Percentiles rank a stretch among this genome's conserved stretches.
phyloP scores from a whole-genome alignment of 192 early-diverging fungal species.

The Rhizophagus sp. region DNA sequence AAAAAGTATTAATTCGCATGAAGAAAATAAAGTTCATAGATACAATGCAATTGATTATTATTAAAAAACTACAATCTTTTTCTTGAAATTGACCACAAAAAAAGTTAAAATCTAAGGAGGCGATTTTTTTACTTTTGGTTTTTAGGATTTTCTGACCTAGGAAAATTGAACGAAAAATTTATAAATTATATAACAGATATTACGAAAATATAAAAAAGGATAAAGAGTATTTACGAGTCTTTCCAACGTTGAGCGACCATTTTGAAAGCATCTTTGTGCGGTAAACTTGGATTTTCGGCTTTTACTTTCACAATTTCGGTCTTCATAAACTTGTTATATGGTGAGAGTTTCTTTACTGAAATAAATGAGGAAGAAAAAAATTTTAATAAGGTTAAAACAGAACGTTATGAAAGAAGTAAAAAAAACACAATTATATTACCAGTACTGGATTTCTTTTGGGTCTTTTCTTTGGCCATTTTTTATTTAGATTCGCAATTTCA shows the following conservation, averaged over 20 bases:
- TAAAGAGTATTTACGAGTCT: slow-evolving; percentile 6
- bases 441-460: neutral
- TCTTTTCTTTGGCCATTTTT: slow-evolving; percentile 20
- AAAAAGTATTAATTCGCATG: neutral
- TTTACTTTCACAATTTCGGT: slow-evolving; percentile 66
- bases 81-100: neutral
- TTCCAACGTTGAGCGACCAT: slow-evolving; percentile 63
- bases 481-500: neutral
- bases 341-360: slow-evolving; percentile 38
- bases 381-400: neutral
- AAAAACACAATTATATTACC: neutral
- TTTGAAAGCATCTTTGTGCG: slow-evolving; percentile 72
- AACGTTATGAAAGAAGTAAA: neutral
- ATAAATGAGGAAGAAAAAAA: neutral
- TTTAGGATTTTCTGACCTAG: slow-evolving; percentile 7
- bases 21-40: no score
- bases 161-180: neutral
- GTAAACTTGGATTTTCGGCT: slow-evolving; percentile 52
- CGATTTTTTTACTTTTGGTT: neutral
- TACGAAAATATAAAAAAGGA: neutral
- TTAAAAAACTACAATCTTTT: no score
- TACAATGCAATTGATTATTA: neutral
- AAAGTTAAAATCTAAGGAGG: no score
- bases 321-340: slow-evolving; percentile 76
- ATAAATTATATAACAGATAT: no score